Conservation (phyloP, 306 rosid species). For the Calophaca sinica region DNA sequence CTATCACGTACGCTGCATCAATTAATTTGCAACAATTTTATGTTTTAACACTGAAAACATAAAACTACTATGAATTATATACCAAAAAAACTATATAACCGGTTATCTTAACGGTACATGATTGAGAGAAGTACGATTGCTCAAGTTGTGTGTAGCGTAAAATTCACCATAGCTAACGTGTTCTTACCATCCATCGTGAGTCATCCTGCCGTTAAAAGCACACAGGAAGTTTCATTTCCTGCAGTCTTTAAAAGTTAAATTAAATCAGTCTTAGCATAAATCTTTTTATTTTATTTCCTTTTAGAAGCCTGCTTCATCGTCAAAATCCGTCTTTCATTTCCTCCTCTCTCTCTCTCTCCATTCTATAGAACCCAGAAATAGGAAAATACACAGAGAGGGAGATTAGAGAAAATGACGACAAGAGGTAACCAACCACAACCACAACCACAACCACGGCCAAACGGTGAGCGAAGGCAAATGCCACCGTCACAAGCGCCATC, state of each 20-base stretch:
- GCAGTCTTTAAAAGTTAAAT: too few relatives aligned
- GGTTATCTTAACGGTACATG: too few relatives aligned
- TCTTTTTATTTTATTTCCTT: neutral
- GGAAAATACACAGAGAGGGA: neutral
- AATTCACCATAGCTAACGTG: neutral
- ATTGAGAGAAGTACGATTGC: too few relatives aligned
- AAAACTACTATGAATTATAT: too few relatives aligned
- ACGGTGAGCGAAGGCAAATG: conserved; percentile 35
- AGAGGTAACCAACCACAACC: conserved; percentile 21
- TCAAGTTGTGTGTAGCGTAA: neutral
- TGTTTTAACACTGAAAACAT: too few relatives aligned
- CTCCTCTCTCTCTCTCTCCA: conserved; percentile 12
- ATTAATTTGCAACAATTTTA: too few relatives aligned
- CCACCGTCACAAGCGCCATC: conserved; percentile 27
- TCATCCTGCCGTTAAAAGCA: neutral
- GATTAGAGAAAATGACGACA: conserved; percentile 40
- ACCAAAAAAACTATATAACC: too few relatives aligned
- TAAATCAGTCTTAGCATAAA: too few relatives aligned
- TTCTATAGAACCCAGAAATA: neutral
- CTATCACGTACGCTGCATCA: too few relatives aligned
- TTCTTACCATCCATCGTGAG: neutral
- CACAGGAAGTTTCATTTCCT: too few relatives aligned
- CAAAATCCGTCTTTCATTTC: conserved; percentile 12
- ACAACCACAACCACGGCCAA: conserved; percentile 9
- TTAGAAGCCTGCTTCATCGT: neutral